These are phyloP conservation scores for Allium cepa DNA, from an alignment of 106 monocot genomes.

Conservation along the genomic window DNA sequence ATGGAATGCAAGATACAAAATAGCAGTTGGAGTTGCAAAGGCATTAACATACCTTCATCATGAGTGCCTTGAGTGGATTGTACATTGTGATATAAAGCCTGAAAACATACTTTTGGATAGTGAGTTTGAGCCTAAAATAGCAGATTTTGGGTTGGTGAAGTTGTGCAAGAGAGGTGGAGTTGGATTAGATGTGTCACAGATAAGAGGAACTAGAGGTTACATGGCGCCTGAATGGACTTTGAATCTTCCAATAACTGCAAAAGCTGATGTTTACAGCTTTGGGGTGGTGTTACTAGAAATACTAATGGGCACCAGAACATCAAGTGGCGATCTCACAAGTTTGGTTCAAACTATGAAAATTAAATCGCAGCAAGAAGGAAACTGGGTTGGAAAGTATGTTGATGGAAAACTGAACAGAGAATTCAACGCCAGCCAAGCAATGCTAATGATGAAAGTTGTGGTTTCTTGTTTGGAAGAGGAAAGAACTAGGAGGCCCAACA, in stretches of 20 bases:
- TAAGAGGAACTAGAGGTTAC: slow-evolving; percentile 28
- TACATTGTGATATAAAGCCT: slow-evolving; percentile 59
- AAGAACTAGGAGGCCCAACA: slow-evolving; percentile 23
- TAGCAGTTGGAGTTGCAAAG: slow-evolving; percentile 42
- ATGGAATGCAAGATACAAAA: slow-evolving; percentile 38
- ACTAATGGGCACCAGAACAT: not conserved
- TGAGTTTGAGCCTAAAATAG: slow-evolving; percentile 28
- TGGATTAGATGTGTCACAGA: not conserved
- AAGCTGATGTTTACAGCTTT: slow-evolving; percentile 31
- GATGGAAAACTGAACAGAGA: slow-evolving; percentile 19
- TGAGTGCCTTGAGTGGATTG: slow-evolving; percentile 61
- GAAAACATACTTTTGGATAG: slow-evolving; percentile 41
- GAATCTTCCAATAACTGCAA: slow-evolving; percentile 29
- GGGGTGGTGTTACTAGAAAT: not conserved
- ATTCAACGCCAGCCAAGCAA: slow-evolving; percentile 11
- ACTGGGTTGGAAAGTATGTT: slow-evolving; percentile 1
- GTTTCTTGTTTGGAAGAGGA: slow-evolving; percentile 29
- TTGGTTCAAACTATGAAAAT: not conserved
- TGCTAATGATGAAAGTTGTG: slow-evolving; percentile 13
- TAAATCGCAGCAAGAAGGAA: not conserved
- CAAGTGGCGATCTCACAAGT: not conserved
- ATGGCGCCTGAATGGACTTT: slow-evolving; percentile 25
- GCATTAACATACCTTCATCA: slow-evolving; percentile 55
- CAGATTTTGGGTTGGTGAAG: slow-evolving; percentile 11
- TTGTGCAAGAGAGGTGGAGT: slow-evolving; percentile 2